A percentile compares a stretch with the other conserved stretches of the same genome.
phyloP scores from a whole-genome alignment of 2,329 filamentous ascomycete species.

The Apiospora pterosperma region DNA sequence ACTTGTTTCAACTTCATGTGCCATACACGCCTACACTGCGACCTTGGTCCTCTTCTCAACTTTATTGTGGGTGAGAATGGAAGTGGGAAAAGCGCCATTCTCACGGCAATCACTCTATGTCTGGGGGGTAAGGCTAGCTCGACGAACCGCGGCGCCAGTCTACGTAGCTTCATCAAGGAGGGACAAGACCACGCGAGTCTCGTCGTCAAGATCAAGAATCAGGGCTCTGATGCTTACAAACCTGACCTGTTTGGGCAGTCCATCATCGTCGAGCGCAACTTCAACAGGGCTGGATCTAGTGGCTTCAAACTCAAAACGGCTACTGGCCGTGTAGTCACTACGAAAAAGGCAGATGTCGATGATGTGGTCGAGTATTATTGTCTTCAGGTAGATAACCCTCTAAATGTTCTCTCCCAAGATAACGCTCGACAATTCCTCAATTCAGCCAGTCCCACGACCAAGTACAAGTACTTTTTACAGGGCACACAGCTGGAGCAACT shows the following conservation, averaged over 20 bases:
- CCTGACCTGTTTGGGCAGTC: slow-evolving; percentile 77
- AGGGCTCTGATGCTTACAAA: slow-evolving; percentile 80
- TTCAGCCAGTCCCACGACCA: slow-evolving; percentile 73
- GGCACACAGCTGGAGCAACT: slow-evolving; percentile 92
- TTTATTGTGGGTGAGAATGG: slow-evolving; percentile 98
- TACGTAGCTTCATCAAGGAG: slow-evolving; percentile 90
- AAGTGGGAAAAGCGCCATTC: slow-evolving; percentile 92
- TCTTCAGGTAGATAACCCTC: slow-evolving; percentile 92
- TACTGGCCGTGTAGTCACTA: slow-evolving; percentile 68
- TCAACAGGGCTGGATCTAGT: slow-evolving; percentile 69
- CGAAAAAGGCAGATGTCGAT: slow-evolving; percentile 81
- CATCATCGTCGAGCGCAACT: slow-evolving; percentile 89
- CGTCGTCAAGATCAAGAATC: slow-evolving; percentile 85
- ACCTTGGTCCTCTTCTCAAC: slow-evolving; percentile 92
- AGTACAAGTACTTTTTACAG: slow-evolving; percentile 95
- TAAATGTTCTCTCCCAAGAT: slow-evolving; percentile 94
- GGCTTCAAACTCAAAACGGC: slow-evolving; percentile 84
- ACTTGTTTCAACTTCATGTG: slow-evolving; percentile 96
- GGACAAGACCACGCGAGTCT: slow-evolving; percentile 75
- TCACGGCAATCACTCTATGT: slow-evolving; percentile 90
- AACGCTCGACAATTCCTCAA: slow-evolving; percentile 92
- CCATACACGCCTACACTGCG: slow-evolving; percentile 75
- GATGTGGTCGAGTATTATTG: slow-evolving; percentile 92
- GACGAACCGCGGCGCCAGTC: slow-evolving; percentile 85
- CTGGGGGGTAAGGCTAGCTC: slow-evolving; percentile 91